Percentiles rank a stretch among this genome's conserved stretches.
These are phyloP conservation scores for Austroboletus rostrupii DNA, from an alignment of 1,284 basidiomycete species.

Conservation along the genomic window DNA sequence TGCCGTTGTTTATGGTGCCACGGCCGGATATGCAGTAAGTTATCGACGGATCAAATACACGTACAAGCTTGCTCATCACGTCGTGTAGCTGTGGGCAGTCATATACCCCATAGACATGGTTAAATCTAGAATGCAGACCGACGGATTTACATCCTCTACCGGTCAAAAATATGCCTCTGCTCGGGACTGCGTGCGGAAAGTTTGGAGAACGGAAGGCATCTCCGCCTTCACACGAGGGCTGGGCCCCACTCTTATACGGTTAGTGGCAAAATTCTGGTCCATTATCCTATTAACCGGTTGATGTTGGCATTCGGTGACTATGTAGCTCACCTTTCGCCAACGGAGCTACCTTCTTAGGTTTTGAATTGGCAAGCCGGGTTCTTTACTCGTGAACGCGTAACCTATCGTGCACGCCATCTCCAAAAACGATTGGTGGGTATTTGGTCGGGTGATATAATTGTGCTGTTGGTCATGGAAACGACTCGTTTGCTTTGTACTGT, in stretches of 20 bases:
- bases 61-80: slow-evolving; percentile 1
- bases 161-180: slow-evolving; percentile 81
- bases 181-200: slow-evolving; percentile 77
- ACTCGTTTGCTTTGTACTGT: not conserved
- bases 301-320: slow-evolving; percentile 2
- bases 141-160: slow-evolving; percentile 71
- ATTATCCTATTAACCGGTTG: slow-evolving; percentile 12
- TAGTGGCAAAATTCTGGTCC: slow-evolving; percentile 22
- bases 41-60: not conserved
- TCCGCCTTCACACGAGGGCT: slow-evolving; percentile 88
- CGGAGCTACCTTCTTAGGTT: slow-evolving; percentile 89
- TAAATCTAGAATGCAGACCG: slow-evolving; percentile 94
- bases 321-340: slow-evolving; percentile 84
- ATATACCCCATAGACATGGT: slow-evolving; percentile 95
- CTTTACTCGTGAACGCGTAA: slow-evolving; percentile 39
- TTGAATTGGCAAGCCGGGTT: slow-evolving; percentile 79
- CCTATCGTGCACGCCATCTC: not conserved
- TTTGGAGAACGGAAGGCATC: slow-evolving; percentile 80
- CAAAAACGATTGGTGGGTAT: not conserved
- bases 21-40: slow-evolving; percentile 79
- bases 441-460: not conserved
- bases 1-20: slow-evolving; percentile 81
- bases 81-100: slow-evolving; percentile 67
- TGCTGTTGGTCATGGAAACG: not conserved
- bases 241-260: slow-evolving; percentile 88